Evolutionary conservation across 2,329 filamentous ascomycete genomes (phyloP), one percentile per base, ranked within the genome.

Genomic region (Rutstroemia sp.): DNA sequence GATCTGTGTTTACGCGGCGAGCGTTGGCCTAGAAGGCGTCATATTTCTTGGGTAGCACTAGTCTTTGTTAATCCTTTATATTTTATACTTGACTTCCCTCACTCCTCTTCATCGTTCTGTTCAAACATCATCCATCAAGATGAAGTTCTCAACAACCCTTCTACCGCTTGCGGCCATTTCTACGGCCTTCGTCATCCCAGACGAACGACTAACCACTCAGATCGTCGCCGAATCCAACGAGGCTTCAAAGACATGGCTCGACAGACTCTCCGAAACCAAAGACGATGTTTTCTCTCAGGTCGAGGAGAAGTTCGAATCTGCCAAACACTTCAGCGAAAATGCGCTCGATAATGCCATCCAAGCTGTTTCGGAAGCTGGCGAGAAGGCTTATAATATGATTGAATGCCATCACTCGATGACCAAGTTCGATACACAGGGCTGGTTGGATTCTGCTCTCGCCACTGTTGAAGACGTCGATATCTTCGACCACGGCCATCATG

Each of bases 181-280:
- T 60, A 71, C 77, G 52, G 79, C 79, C 25, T 74, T 82, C 53
- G 77, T 82, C 58, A 70, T 83, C 49, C 78, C 79, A 16, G 73
- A 79, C 49, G 72, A 78, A 60, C 65, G 76, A 54, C 70, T 79
- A 19, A 72, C 78, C 58, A 70, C 72, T 45, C 67, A 75, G 41
- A 59, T 77, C 47, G 62, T 70, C 44, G 65, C 74, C 50, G 70
- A 75, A 59, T 65, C 69, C 57, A 63, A 74, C 19, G 61, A 62
- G 37, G 48, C 61, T 19, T 58, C 64, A n/a, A 62, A 65, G 49
- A 61, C 65, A 23, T 65, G 69, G 59, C 59, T 69, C 59, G 65
- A 71, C 27, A 66, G 61, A 49, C 46, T 72, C n/a, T 64, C 71
- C 23, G 68, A 68, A 47, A 71, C 69, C 58, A 69, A 73, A 38